These are phyloP conservation scores for Torulaspora indica DNA, from an alignment of 805 yeast species.

Conservation along the genomic window DNA sequence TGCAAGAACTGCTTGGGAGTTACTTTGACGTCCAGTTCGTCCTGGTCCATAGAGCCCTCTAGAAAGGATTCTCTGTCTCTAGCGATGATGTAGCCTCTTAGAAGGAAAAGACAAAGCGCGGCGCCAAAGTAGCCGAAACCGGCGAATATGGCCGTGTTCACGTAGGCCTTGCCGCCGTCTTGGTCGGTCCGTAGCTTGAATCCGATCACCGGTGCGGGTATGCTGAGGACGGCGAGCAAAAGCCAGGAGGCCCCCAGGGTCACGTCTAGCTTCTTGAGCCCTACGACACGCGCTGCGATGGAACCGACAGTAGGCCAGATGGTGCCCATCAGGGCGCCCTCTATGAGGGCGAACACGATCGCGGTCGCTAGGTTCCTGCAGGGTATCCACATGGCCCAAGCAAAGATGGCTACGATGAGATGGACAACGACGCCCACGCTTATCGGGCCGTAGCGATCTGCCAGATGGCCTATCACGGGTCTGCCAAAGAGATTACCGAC, in stretches of 20 bases:
- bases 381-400: slow-evolving; percentile 54
- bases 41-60: slow-evolving; percentile 21
- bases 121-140: slow-evolving; percentile 52
- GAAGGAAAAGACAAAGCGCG: slow-evolving; percentile 39
- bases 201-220: slow-evolving; percentile 61
- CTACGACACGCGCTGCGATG: slow-evolving; percentile 48
- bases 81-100: slow-evolving; percentile 54
- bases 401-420: slow-evolving; percentile 39
- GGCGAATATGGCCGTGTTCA: slow-evolving; percentile 52
- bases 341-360: slow-evolving; percentile 46
- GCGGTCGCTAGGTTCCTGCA: slow-evolving; percentile 54
- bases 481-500: slow-evolving; percentile 54
- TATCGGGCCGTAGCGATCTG: slow-evolving; percentile 51
- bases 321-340: slow-evolving; percentile 58
- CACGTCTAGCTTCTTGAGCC: slow-evolving; percentile 48
- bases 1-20: slow-evolving; percentile 1
- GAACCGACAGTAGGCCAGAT: slow-evolving; percentile 55
- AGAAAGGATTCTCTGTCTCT: slow-evolving; percentile 36
- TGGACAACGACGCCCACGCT: slow-evolving; percentile 42
- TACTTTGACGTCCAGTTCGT: slow-evolving; percentile 23
- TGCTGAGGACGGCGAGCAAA: slow-evolving; percentile 45
- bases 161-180: slow-evolving; percentile 41
- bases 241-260: slow-evolving; percentile 51
- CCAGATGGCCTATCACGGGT: slow-evolving; percentile 49
- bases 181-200: slow-evolving; percentile 40